phyloP scores from a whole-genome alignment of 257 asterid species.

The Solanum sitiens region DNA sequence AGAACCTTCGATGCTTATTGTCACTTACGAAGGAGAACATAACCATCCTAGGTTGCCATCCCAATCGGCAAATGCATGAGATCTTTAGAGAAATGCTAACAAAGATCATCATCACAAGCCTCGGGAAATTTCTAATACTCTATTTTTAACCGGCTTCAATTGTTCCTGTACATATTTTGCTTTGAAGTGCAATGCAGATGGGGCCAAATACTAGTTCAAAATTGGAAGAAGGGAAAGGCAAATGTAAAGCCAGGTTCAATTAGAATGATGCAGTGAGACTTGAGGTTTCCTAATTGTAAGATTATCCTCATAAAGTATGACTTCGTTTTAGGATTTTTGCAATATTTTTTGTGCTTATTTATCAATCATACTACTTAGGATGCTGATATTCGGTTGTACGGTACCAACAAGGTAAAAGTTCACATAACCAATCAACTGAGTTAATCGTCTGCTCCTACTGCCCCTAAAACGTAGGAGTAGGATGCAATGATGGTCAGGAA shows the following conservation, averaged over 20 bases:
- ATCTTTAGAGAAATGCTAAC: not conserved
- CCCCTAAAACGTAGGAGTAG: not conserved
- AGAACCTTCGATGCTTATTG: slow-evolving; percentile 86
- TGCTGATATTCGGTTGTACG: not conserved
- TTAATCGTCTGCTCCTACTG: not conserved
- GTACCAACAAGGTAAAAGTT: not conserved
- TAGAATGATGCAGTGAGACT: not conserved
- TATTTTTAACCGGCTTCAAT: slow-evolving; percentile 10
- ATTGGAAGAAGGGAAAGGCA: not conserved
- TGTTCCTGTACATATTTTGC: slow-evolving; percentile 18
- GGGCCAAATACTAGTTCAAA: not conserved
- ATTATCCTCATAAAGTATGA: not conserved
- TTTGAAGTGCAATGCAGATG: slow-evolving; percentile 3
- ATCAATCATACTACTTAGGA: not conserved
- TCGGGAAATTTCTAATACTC: not conserved
- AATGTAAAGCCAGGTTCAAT: not conserved
- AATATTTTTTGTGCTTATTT: not conserved
- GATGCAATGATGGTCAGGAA: not conserved
- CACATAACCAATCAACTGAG: not conserved
- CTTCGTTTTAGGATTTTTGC: not conserved
- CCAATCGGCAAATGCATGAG: slow-evolving; percentile 50
- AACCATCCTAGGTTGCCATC: slow-evolving; percentile 74
- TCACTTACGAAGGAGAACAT: slow-evolving; percentile 93
- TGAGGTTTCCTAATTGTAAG: not conserved
- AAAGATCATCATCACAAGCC: not conserved